These are phyloP conservation scores for Hansenula sp. DNA, from an alignment of 1,139 yeast genomes.

Conservation along the genomic window DNA sequence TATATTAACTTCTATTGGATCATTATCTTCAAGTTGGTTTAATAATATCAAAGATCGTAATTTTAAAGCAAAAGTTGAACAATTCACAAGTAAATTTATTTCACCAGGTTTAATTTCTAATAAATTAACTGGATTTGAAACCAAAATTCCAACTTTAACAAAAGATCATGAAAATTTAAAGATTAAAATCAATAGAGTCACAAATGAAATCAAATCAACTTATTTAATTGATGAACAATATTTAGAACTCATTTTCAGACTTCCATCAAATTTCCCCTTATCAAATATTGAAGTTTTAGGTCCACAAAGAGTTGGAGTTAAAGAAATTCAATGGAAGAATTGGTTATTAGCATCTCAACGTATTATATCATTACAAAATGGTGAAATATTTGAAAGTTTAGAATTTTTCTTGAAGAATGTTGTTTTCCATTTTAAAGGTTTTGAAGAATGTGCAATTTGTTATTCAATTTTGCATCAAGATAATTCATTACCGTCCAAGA, in stretches of 20 bases:
- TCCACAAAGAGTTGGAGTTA: conserved; percentile 78
- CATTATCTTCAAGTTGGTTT: conserved; percentile 71
- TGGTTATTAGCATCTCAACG: conserved; percentile 92
- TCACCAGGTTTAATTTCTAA: conserved; percentile 61
- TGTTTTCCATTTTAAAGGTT: conserved; percentile 79
- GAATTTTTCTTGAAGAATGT: conserved; percentile 81
- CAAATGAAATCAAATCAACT: conserved; percentile 68
- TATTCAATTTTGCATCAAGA: conserved; percentile 83
- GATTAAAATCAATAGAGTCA: conserved; percentile 56
- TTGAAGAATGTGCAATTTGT: conserved; percentile 96
- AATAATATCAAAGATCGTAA: conserved; percentile 38
- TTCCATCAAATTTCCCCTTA: conserved; percentile 75
- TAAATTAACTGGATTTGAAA: conserved; percentile 54
- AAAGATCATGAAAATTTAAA: conserved; percentile 48
- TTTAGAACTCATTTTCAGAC: conserved; percentile 69
- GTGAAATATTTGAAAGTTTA: conserved; percentile 77
- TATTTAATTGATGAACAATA: conserved; percentile 86
- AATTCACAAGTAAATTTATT: conserved; percentile 53
- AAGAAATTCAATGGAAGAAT: conserved; percentile 90
- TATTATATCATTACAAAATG: conserved; percentile 65
- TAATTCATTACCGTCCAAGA: conserved; percentile 83
- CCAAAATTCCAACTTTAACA: conserved; percentile 33
- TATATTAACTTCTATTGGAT: conserved; percentile 57
- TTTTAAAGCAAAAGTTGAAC: conserved; percentile 34
- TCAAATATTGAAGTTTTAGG: conserved; percentile 73